Percentiles rank a stretch among this genome's conserved stretches.
Conservation (phyloP, 2,329 filamentous ascomycete genomes). For the Herpomyces periplanetae region DNA sequence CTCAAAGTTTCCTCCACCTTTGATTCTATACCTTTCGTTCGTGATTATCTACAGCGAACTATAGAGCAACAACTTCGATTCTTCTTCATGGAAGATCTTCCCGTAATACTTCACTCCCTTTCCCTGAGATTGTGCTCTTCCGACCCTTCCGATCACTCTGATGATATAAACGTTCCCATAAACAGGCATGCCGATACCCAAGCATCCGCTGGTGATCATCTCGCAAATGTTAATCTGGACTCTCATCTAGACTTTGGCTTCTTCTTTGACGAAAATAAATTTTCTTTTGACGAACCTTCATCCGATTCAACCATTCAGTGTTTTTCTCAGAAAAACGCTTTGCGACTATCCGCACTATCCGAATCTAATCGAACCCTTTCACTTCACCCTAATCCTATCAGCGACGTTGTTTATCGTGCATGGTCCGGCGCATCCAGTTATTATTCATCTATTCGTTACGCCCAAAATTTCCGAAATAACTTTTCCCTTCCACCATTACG, state of each 20-base stretch:
- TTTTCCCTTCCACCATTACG: no score
- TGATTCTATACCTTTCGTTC: constrained; percentile 90
- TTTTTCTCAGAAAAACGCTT: constrained; percentile 75
- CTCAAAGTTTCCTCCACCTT: constrained; percentile 96
- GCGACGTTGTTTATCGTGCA: constrained; percentile 59
- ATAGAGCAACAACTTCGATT: constrained; percentile 76
- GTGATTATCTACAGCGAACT: constrained; percentile 77
- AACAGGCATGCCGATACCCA: constrained; percentile 13
- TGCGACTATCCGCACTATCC: constrained; percentile 39
- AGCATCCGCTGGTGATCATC: constrained; percentile 45
- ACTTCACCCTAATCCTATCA: constrained; percentile 59
- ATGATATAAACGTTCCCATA: constrained; percentile 12
- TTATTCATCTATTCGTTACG: no score
- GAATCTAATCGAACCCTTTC: constrained; percentile 69
- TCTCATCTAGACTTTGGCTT: constrained; percentile 33
- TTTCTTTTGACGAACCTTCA: constrained; percentile 36
- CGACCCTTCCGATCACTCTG: constrained; percentile 15
- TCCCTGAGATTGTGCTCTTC: constrained; percentile 60
- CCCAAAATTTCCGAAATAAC: no score
- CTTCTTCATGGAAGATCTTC: constrained; percentile 87
- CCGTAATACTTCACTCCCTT: constrained; percentile 71
- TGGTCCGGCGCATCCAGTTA: constrained; percentile 68
- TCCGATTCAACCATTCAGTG: constrained; percentile 37
- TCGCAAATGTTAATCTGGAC: constrained; percentile 34
- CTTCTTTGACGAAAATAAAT: constrained; percentile 28